A percentile compares a stretch with the other conserved stretches of the same genome.
phyloP scores from a whole-genome alignment of 768 basidiomycete species.

The Mycena capillaripes region DNA sequence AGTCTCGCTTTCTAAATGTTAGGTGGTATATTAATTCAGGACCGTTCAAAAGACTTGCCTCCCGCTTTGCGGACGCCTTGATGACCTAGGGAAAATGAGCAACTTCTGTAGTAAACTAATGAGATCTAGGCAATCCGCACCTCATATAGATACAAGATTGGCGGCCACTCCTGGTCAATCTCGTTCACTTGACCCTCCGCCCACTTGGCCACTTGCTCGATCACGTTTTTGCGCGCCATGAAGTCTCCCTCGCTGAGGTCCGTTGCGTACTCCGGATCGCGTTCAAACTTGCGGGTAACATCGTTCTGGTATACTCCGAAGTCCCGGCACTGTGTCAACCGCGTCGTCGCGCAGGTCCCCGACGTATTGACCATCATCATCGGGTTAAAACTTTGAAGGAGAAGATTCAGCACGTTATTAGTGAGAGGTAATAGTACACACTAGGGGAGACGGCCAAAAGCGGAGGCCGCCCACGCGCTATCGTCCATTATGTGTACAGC shows the following conservation, averaged over 20 bases:
- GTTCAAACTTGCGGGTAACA: slow-evolving; percentile 44
- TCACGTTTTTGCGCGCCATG: slow-evolving; percentile 43
- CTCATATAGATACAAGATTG: slow-evolving; percentile 51
- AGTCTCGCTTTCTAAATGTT: slow-evolving; percentile 43
- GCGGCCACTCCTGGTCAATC: slow-evolving; percentile 39
- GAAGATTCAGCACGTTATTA: background rate
- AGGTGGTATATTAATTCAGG: background rate
- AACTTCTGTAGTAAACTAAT: background rate
- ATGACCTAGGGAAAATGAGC: slow-evolving; percentile 37
- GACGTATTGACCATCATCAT: slow-evolving; percentile 48
- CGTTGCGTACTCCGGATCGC: slow-evolving; percentile 35
- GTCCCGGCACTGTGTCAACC: slow-evolving; percentile 45
- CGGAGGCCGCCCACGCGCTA: slow-evolving; percentile 13
- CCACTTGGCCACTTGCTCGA: slow-evolving; percentile 43
- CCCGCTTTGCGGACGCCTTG: slow-evolving; percentile 44
- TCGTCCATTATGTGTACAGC: slow-evolving; percentile 22
- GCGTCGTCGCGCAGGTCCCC: slow-evolving; percentile 46
- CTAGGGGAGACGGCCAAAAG: slow-evolving; percentile 30
- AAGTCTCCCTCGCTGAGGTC: slow-evolving; percentile 45
- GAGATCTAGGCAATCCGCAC: slow-evolving; percentile 31
- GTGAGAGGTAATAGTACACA: background rate
- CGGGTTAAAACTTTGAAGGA: slow-evolving; percentile 41
- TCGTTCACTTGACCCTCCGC: background rate
- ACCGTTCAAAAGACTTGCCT: slow-evolving; percentile 30
- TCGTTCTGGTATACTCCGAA: slow-evolving; percentile 46